These are phyloP conservation scores for Trichoderma atrobrunneum DNA, from an alignment of 2,329 filamentous ascomycete genomes.

Conservation along the genomic window DNA sequence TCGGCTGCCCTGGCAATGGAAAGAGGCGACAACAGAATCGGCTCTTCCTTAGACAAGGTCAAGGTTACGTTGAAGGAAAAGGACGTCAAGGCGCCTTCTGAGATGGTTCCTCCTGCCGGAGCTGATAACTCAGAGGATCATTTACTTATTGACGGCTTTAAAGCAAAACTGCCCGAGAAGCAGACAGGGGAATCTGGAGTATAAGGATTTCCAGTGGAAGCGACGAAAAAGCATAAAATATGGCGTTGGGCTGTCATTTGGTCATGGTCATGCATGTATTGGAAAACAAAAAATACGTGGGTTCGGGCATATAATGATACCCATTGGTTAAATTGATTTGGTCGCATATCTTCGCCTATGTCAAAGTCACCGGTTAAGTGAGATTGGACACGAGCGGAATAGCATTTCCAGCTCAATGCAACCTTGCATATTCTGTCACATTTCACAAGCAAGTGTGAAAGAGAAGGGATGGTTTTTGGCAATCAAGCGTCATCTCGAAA, in stretches of 20 bases:
- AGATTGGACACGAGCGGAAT: background rate
- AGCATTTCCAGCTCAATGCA: background rate
- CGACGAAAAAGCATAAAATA: background rate
- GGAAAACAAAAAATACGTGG: background rate
- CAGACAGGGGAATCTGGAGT: constrained; percentile 1
- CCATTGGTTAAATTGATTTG: background rate
- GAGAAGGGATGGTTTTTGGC: constrained; percentile 57
- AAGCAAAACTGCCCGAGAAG: constrained; percentile 21
- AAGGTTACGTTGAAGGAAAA: constrained; percentile 54
- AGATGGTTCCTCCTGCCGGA: constrained; percentile 28
- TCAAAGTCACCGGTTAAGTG: background rate
- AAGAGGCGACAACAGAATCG: constrained; percentile 37
- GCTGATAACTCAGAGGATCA: constrained; percentile 40
- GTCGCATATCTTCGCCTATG: background rate
- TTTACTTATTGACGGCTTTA: constrained; percentile 48
- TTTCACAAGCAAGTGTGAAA: constrained; percentile 26
- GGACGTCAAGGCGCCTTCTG: constrained; percentile 29
- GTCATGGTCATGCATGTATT: constrained; percentile 1
- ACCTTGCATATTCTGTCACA: constrained; percentile 25
- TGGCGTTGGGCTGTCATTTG: constrained; percentile 9
- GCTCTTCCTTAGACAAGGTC: constrained; percentile 33
- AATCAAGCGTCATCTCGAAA: constrained; percentile 82
- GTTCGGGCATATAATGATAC: constrained; percentile 12
- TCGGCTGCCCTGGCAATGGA: constrained; percentile 49
- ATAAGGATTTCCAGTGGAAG: background rate